A percentile compares a stretch with the other conserved stretches of the same genome.
phyloP scores from a whole-genome alignment of 169 alveolate species.

The Toxoplasma gondii region DNA sequence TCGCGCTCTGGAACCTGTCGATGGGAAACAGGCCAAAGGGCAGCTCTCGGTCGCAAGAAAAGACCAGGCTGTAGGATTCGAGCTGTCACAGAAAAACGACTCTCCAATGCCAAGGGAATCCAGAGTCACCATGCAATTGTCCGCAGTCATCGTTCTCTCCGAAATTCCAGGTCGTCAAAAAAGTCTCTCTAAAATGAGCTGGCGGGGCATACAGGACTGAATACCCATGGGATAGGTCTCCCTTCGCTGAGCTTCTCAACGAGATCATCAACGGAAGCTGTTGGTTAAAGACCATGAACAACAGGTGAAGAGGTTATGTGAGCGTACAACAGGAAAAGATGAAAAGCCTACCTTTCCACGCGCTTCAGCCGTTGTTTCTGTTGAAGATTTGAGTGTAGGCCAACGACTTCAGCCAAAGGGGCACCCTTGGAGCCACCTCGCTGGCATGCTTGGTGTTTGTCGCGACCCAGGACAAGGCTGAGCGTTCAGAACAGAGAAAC shows the following conservation, averaged over 20 bases:
- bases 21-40: slow-evolving; percentile 77
- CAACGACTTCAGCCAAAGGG: slow-evolving; percentile 28
- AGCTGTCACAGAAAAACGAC: no score
- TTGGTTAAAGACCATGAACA: no score
- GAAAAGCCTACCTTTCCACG: slow-evolving; percentile 29
- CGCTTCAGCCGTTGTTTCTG: slow-evolving; percentile 62
- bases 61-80: neutral
- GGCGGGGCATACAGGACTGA: no score
- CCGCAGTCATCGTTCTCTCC: no score
- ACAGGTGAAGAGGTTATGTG: neutral
- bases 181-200: no score
- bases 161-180: no score
- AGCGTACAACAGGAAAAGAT: neutral
- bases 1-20: slow-evolving; percentile 73
- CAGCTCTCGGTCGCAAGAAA: slow-evolving; percentile 43
- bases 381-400: slow-evolving; percentile 54
- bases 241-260: no score
- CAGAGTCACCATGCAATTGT: no score
- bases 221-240: no score
- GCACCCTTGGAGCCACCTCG: neutral
- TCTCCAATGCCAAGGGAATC: no score
- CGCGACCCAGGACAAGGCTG: neutral
- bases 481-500: neutral
- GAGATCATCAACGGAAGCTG: no score
- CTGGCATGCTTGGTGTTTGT: neutral